A percentile compares a stretch with the other conserved stretches of the same genome.
Evolutionary conservation across 441 rosid species (phyloP).

Genomic region (Adansonia gregorii): DNA sequence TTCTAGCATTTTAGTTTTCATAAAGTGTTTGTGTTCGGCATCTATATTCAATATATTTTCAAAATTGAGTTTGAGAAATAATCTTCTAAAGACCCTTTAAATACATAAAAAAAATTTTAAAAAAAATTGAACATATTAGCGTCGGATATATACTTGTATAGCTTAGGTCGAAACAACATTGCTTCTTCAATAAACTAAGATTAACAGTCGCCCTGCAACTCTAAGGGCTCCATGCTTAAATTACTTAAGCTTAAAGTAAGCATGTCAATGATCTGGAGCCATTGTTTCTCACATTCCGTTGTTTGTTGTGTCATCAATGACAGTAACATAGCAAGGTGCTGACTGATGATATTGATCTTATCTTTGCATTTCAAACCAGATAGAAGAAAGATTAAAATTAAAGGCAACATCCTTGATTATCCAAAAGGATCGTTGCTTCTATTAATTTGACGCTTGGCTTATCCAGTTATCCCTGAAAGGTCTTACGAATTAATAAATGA

Average conservation of each 20-base stretch:
- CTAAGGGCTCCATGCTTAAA: background rate
- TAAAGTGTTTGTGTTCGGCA: too few relatives aligned
- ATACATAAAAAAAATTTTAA: too few relatives aligned
- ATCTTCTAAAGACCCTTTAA: too few relatives aligned
- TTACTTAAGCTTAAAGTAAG: background rate
- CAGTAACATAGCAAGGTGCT: background rate
- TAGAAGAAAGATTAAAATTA: background rate
- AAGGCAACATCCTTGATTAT: conserved; percentile 4
- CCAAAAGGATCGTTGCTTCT: background rate
- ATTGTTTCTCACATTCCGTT: background rate
- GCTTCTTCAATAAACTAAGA: background rate
- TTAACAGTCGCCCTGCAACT: background rate
- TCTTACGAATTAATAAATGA: background rate
- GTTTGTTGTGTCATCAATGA: background rate
- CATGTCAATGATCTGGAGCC: background rate
- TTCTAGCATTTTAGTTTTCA: too few relatives aligned
- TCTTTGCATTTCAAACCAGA: background rate
- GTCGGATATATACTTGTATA: too few relatives aligned
- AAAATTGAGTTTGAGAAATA: too few relatives aligned
- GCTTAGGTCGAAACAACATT: background rate
- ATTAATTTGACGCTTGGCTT: background rate
- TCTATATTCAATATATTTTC: too few relatives aligned
- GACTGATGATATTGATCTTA: background rate
- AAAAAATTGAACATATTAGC: too few relatives aligned
- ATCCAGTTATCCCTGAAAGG: background rate